Conservation (phyloP, 148 eudicot genomes). For the Pharnaceum exiguum region DNA sequence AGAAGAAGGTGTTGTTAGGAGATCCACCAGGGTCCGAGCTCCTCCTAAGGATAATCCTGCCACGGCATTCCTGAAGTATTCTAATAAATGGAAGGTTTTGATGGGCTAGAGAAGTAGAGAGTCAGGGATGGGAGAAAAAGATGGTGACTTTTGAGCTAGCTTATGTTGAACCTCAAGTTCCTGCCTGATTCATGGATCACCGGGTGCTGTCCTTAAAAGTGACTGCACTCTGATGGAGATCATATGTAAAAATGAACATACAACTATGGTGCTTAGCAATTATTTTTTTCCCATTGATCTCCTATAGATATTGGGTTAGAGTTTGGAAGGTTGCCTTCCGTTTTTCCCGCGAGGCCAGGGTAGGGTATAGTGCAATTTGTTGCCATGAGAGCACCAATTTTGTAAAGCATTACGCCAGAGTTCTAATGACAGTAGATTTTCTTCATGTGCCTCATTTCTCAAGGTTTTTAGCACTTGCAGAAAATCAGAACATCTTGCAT, state of each 20-base stretch:
- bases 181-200: constrained; percentile 11
- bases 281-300: not conserved
- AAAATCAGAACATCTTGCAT: too few relatives aligned
- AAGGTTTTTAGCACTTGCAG: too few relatives aligned
- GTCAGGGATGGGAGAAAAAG: not conserved
- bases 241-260: constrained; percentile 6
- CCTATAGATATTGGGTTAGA: not conserved
- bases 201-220: constrained; percentile 10
- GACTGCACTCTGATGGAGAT: constrained; percentile 17
- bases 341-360: constrained; percentile 11
- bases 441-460: too few relatives aligned
- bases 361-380: constrained; percentile 14
- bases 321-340: constrained; percentile 2
- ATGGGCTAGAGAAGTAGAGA: constrained; percentile 17
- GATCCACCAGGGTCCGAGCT: constrained; percentile 94
- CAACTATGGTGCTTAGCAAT: not conserved
- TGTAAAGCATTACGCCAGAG: constrained; percentile 18
- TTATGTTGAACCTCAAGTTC: too few relatives aligned
- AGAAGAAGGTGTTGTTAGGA: constrained; percentile 70
- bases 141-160: not conserved
- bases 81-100: constrained; percentile 85
- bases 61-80: constrained; percentile 72
- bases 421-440: constrained; percentile 8
- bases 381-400: constrained; percentile 16
- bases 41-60: constrained; percentile 85